Percentiles rank a stretch among this genome's conserved stretches.
Conservation (phyloP, 495 filamentous ascomycete species). For the Penicillium crystallinum region DNA sequence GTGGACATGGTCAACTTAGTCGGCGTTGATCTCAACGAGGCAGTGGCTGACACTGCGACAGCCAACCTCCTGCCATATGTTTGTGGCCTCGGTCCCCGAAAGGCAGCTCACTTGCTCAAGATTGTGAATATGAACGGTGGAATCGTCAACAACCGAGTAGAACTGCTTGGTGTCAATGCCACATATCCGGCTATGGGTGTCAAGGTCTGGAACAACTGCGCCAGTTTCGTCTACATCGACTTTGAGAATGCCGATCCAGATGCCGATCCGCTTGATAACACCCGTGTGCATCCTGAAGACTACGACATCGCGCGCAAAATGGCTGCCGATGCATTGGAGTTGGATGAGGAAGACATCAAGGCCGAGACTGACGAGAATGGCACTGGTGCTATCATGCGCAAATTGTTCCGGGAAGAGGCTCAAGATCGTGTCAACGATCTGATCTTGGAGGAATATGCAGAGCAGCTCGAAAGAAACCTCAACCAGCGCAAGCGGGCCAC, state of each 20-base stretch:
- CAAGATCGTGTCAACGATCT: conserved; percentile 95
- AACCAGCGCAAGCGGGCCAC: conserved; percentile 94
- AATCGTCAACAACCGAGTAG: conserved; percentile 69
- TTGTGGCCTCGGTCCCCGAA: conserved; percentile 87
- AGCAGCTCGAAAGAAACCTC: conserved; percentile 88
- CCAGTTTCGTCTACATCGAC: conserved; percentile 87
- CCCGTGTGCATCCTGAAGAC: conserved; percentile 94
- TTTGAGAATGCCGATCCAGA: conserved; percentile 73
- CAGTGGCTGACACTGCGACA: conserved; percentile 68
- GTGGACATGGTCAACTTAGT: conserved; percentile 98
- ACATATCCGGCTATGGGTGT: conserved; percentile 80
- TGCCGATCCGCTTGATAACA: conserved; percentile 90
- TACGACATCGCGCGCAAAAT: conserved; percentile 97
- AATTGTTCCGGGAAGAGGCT: conserved; percentile 83
- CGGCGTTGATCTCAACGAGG: conserved; percentile 91
- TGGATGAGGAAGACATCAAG: conserved; percentile 97
- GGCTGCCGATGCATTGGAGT: conserved; percentile 91
- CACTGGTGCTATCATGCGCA: conserved; percentile 81
- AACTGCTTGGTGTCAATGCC: conserved; percentile 81
- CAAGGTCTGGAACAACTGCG: conserved; percentile 91
- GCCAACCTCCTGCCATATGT: conserved; percentile 88
- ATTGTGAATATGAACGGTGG: conserved; percentile 86
- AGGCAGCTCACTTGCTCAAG: conserved; percentile 82
- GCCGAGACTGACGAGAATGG: conserved; percentile 87
- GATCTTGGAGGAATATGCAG: conserved; percentile 93